Evolutionary conservation across 2,329 filamentous ascomycete species (phyloP).

Genomic region (Aspergillus quadrilineatus): DNA sequence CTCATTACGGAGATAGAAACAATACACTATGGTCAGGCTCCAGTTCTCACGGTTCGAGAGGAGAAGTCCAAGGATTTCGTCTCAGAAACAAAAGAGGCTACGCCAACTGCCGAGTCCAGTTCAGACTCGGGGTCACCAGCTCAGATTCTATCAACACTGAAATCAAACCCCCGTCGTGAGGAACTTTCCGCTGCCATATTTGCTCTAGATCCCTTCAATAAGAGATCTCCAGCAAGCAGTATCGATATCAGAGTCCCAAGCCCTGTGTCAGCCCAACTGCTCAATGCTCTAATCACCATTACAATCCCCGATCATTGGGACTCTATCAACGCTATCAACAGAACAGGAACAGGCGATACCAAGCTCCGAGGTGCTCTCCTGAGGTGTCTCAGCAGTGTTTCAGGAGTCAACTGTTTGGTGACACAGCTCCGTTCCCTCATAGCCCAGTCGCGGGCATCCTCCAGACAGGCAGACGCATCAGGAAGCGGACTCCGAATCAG

Average conservation of each 20-base stretch:
- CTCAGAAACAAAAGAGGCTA: slow-evolving; percentile 14
- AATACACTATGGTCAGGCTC: slow-evolving; percentile 25
- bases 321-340: slow-evolving; percentile 46
- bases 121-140: slow-evolving; percentile 27
- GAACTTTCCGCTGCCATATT: slow-evolving; percentile 32
- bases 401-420: slow-evolving; percentile 74
- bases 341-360: slow-evolving; percentile 15
- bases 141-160: slow-evolving; percentile 39
- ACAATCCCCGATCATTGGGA: slow-evolving; percentile 83
- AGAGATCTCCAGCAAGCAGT: slow-evolving; percentile 18
- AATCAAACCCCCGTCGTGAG: slow-evolving; percentile 39
- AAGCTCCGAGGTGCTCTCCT: slow-evolving; percentile 52
- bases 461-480: slow-evolving; percentile 35
- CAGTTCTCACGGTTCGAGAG: slow-evolving; percentile 19
- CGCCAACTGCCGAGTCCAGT: slow-evolving; percentile 15
- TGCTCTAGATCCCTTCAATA: slow-evolving; percentile 37
- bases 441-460: slow-evolving; percentile 23
- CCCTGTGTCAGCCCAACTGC: slow-evolving; percentile 70
- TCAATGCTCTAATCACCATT: slow-evolving; percentile 70
- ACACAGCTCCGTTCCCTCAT: slow-evolving; percentile 66
- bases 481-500: slow-evolving; percentile 33
- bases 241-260: slow-evolving; percentile 64
- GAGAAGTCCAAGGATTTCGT: slow-evolving; percentile 12
- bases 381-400: slow-evolving; percentile 67
- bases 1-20: slow-evolving; percentile 43